Base-by-base conservation (phyloP, 345 rosid genomes). In the Firmiana major region DNA sequence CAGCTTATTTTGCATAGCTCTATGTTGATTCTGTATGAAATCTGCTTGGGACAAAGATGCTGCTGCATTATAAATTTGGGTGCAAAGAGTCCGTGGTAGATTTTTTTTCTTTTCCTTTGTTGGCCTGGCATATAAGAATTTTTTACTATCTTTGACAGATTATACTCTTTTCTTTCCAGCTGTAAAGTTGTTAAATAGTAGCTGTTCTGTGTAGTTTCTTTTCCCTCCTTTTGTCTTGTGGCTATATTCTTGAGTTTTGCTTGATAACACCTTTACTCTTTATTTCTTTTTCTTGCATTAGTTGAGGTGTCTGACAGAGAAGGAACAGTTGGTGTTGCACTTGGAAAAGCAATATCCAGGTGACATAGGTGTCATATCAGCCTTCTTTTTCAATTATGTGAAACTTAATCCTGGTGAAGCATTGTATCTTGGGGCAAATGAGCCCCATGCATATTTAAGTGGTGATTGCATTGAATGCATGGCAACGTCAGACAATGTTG, bases 401-500 rank as follows among this genome's bases (percentile, higher is more conserved):
- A 91, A 86, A 90, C 97, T 97, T 81, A 90, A 86, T 73, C 94
- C 97, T 5, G 98, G 98, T 21, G 96, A 97, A 90, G 99, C 98
- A 76, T 87, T 97, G 85, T 94, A 88, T 83, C 93, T 97, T 2
- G 97, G 97, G 81, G 93, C 97, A 60, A 92, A 97, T 79, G 98
- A 92, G 81, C 99, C 97, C 8, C 99, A 97, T 67, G 99, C 99
- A 0, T 97, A 97, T 75, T 74, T 97, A 68, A 86, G 74, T 15
- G 99, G 99, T 15, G 99, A 97, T 17, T 94, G 98, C 81, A 55
- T 94, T 31, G 99, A 97, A 73, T 92, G 97, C 90, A 97, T 97
- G 99, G 99, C 98, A 22, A 91, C 99, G 60, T 97, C 99, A 26
- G 98, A 97, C 89, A 97, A 94, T 68, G 99, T 94, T 71, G 98